Percentiles rank a stretch among this genome's conserved stretches.
Conservation (phyloP, 352 stramenopile genomes). For the Pythium plurisporium region DNA sequence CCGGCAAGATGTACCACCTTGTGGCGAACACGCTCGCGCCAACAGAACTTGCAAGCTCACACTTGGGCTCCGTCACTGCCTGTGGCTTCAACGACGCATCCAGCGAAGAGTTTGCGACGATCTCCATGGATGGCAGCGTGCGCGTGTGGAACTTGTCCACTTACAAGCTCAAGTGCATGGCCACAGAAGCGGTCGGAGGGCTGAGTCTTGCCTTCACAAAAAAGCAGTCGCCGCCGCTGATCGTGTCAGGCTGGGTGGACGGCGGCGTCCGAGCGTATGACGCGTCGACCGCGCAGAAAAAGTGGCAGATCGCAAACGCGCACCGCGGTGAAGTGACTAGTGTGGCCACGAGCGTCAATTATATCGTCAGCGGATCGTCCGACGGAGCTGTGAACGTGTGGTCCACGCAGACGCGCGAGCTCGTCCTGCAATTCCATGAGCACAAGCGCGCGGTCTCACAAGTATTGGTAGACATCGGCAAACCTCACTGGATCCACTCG, state of each 20-base stretch:
- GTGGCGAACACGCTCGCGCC: conserved; percentile 41
- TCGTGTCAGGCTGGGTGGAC: conserved; percentile 72
- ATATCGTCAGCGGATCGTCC: conserved; percentile 74
- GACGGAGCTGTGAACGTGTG: conserved; percentile 90
- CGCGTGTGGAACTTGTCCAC: conserved; percentile 65
- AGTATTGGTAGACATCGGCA: conserved; percentile 72
- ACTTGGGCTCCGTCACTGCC: conserved; percentile 55
- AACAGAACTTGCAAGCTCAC: conserved; percentile 55
- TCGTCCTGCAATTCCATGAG: conserved; percentile 90
- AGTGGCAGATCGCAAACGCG: conserved; percentile 86
- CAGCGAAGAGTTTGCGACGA: conserved; percentile 63
- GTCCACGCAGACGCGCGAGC: conserved; percentile 74
- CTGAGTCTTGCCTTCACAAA: conserved; percentile 44
- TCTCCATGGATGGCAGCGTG: conserved; percentile 64
- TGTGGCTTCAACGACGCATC: conserved; percentile 54
- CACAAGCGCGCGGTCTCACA: conserved; percentile 80
- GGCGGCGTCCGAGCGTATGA: conserved; percentile 72
- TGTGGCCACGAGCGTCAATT: conserved; percentile 53
- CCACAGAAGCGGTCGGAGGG: conserved; percentile 48
- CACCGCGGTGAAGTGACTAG: conserved; percentile 83
- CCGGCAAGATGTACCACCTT: conserved; percentile 71
- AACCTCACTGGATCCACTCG: conserved; percentile 84
- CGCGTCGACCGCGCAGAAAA: conserved; percentile 35
- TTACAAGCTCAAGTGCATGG: conserved; percentile 65
- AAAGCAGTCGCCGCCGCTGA: conserved; percentile 13